These are phyloP conservation scores for Adiantum capillusveneris DNA, from an alignment of 75 land plant genomes.

Conservation along the genomic window DNA sequence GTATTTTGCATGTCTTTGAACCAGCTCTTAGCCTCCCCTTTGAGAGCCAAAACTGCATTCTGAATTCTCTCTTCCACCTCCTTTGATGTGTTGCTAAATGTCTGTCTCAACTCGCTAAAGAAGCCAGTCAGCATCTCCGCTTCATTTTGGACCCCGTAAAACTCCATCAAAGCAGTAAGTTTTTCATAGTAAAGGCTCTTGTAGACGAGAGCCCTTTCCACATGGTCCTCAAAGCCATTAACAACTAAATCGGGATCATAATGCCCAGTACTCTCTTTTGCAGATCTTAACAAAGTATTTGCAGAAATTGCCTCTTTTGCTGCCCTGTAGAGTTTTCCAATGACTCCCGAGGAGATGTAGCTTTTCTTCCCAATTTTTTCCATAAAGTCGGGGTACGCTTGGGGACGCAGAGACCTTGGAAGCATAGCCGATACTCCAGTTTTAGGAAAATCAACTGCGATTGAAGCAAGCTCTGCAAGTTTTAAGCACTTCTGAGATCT, in stretches of 20 bases:
- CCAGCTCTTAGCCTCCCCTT: conserved; percentile 55
- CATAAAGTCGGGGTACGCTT: conserved; percentile 86
- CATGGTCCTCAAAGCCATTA: conserved; percentile 50
- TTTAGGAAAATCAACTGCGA: conserved; percentile 92
- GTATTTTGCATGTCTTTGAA: conserved; percentile 21
- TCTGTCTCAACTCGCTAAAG: conserved; percentile 6
- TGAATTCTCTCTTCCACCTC: conserved; percentile 60
- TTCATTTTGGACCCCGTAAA: conserved; percentile 59
- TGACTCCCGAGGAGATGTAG: conserved; percentile 45
- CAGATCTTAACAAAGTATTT: too few species aligned
- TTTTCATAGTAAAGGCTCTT: conserved; percentile 44
- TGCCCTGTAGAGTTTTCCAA: conserved; percentile 78
- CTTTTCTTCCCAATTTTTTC: conserved; percentile 58
- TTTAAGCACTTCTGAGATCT: conserved; percentile 49
- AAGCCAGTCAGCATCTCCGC: conserved; percentile 72
- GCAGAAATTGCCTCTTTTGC: conserved; percentile 21
- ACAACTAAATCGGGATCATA: conserved; percentile 62
- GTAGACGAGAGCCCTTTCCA: conserved; percentile 31
- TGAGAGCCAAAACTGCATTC: conserved; percentile 35
- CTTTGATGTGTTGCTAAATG: conserved; percentile 18
- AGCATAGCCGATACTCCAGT: conserved; percentile 85
- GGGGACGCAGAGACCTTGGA: conserved; percentile 57
- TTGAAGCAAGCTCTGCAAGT: conserved; percentile 70
- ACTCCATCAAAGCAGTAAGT: conserved; percentile 49
- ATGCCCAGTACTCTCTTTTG: conserved; percentile 1